A percentile compares a stretch with the other conserved stretches of the same genome.
Conservation (phyloP, 805 yeast genomes). For the Jamesozyma spencerorum region DNA sequence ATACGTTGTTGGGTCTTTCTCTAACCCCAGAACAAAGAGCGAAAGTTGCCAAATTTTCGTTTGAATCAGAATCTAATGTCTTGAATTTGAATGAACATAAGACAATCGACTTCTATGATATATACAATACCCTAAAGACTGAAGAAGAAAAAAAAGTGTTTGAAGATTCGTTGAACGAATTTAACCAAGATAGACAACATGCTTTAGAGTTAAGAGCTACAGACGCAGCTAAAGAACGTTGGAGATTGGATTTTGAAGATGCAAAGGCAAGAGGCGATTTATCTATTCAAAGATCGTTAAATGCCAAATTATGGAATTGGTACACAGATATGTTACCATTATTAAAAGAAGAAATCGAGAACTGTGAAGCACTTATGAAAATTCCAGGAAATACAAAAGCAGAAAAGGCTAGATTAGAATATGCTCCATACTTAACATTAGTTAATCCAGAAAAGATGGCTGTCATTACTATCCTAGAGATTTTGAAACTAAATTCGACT, state of each 20-base stretch:
- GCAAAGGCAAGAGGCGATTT: constrained; percentile 50
- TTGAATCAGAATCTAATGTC: constrained; percentile 31
- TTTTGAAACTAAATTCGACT: constrained; percentile 63
- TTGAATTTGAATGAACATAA: constrained; percentile 18
- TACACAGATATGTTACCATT: constrained; percentile 62
- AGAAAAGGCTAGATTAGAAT: constrained; percentile 34
- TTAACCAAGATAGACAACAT: constrained; percentile 69
- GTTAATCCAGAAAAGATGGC: constrained; percentile 73
- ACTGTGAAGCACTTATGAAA: constrained; percentile 39
- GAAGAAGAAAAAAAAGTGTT: constrained; percentile 45
- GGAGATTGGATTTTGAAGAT: constrained; percentile 77
- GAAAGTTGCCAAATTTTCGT: constrained; percentile 29
- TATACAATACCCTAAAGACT: constrained; percentile 46
- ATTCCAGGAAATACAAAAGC: neutral
- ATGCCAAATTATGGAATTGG: constrained; percentile 79
- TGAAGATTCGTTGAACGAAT: constrained; percentile 55
- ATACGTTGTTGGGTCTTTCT: constrained; percentile 50
- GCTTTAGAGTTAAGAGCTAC: constrained; percentile 65
- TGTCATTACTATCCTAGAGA: constrained; percentile 74
- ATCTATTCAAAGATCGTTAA: constrained; percentile 49
- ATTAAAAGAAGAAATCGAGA: constrained; percentile 54
- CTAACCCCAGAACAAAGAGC: constrained; percentile 24
- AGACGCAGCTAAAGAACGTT: constrained; percentile 77
- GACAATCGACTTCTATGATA: constrained; percentile 53
- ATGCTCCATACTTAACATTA: constrained; percentile 71